Conservation (phyloP, 148 eudicot genomes). For the Rhododendron simsii region DNA sequence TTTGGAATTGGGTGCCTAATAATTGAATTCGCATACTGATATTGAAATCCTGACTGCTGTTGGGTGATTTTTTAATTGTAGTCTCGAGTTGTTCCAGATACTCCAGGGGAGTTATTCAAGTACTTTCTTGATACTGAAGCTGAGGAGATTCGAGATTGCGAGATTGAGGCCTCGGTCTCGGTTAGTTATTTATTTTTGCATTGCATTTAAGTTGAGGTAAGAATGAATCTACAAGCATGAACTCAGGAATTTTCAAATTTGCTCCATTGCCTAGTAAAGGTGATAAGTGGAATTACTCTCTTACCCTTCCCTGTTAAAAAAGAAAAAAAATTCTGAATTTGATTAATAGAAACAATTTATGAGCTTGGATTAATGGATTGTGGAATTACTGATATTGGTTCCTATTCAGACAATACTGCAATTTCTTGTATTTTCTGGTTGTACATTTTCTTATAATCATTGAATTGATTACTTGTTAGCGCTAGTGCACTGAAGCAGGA, state of each 20-base stretch:
- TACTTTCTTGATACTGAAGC: conserved; percentile 96
- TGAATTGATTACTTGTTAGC: background rate
- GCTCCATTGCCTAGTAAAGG: background rate
- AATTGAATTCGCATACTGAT: background rate
- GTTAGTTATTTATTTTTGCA: conserved; percentile 27
- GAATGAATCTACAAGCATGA: background rate
- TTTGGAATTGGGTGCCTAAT: conserved; percentile 2
- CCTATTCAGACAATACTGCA: background rate
- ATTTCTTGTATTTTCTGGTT: background rate
- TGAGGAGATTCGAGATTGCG: conserved; percentile 84
- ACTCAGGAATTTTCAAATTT: background rate
- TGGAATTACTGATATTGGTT: background rate
- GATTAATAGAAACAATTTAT: background rate
- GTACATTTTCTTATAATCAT: background rate
- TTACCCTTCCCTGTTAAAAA: too few relatives aligned
- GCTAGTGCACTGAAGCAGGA: background rate
- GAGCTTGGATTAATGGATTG: background rate
- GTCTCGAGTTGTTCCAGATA: conserved; percentile 75
- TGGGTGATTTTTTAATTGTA: conserved; percentile 11
- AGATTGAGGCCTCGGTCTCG: conserved; percentile 56
- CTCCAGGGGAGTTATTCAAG: conserved; percentile 56
- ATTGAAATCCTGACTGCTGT: background rate
- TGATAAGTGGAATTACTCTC: too few relatives aligned
- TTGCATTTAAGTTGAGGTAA: background rate
- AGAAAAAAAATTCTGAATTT: background rate